phyloP scores from a whole-genome alignment of 768 basidiomycete genomes.

The Flagelloscypha sp. region DNA sequence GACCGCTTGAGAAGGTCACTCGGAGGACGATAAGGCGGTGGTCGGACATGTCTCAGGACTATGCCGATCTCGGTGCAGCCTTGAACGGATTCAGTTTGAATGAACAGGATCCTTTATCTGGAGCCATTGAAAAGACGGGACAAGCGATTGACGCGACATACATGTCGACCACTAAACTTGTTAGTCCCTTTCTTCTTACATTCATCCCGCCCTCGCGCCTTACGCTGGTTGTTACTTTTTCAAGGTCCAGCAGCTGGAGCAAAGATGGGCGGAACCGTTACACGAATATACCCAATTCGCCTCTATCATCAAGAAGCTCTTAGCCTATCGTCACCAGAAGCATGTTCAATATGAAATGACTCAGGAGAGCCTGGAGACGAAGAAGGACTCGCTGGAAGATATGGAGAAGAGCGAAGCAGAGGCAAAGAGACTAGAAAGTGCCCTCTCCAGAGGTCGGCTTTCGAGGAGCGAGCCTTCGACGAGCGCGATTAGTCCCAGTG shows the following conservation, averaged over 20 bases:
- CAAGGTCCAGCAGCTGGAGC: constrained; percentile 89
- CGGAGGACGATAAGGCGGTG: constrained; percentile 88
- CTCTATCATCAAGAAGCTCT: constrained; percentile 85
- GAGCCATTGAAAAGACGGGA: constrained; percentile 91
- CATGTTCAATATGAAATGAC: constrained; percentile 98
- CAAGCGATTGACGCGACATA: constrained; percentile 94
- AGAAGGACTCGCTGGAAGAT: constrained; percentile 78
- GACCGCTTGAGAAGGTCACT: constrained; percentile 95
- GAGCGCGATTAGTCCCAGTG: constrained; percentile 18
- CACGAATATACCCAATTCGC: constrained; percentile 96
- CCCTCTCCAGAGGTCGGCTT: constrained; percentile 55
- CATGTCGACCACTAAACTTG: constrained; percentile 84
- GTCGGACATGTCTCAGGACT: constrained; percentile 83
- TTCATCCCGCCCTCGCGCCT: constrained; percentile 3
- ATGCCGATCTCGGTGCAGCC: constrained; percentile 84
- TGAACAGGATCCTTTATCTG: constrained; percentile 64
- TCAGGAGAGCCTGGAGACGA: constrained; percentile 78
- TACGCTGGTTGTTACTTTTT: constrained; percentile 3
- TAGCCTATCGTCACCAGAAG: constrained; percentile 94
- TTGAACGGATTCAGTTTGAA: constrained; percentile 91
- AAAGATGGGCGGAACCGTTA: constrained; percentile 91
- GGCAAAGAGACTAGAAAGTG: constrained; percentile 81
- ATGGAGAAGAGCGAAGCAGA: constrained; percentile 91
- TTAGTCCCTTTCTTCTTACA: constrained; percentile 26
- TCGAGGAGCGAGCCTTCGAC: constrained; percentile 15